phyloP scores from a whole-genome alignment of 2,329 filamentous ascomycete species.

The Botrytis pseudocinerea region DNA sequence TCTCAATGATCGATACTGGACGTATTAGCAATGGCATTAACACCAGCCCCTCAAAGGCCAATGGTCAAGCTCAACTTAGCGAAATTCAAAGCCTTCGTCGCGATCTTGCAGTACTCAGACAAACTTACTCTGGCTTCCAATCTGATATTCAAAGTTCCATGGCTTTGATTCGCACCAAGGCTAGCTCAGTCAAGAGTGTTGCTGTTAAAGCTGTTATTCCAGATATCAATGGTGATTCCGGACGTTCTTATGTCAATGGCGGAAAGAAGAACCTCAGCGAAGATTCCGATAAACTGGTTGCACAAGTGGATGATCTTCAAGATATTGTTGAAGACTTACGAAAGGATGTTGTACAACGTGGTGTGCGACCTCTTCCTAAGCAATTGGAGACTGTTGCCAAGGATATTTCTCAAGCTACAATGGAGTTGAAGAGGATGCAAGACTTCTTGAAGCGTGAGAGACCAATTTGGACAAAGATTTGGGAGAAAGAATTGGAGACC shows the following conservation, averaged over 20 bases:
- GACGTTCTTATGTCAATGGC: slow-evolving; percentile 78
- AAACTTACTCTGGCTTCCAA: slow-evolving; percentile 90
- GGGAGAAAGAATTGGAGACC: slow-evolving; percentile 95
- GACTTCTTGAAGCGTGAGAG: slow-evolving; percentile 91
- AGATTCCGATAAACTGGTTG: slow-evolving; percentile 88
- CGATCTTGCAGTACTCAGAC: slow-evolving; percentile 86
- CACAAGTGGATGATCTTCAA: slow-evolving; percentile 93
- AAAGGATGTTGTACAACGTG: slow-evolving; percentile 92
- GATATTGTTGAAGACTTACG: slow-evolving; percentile 94
- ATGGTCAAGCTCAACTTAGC: slow-evolving; percentile 60
- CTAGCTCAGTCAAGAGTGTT: slow-evolving; percentile 73
- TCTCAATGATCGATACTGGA: slow-evolving; percentile 35
- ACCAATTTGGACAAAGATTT: slow-evolving; percentile 97
- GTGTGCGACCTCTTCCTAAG: slow-evolving; percentile 84
- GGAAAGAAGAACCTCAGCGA: slow-evolving; percentile 85
- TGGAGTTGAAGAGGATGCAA: slow-evolving; percentile 91
- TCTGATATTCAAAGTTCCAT: slow-evolving; percentile 87
- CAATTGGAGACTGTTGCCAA: slow-evolving; percentile 88
- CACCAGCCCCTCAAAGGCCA: slow-evolving; percentile 37
- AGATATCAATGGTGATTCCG: slow-evolving; percentile 72
- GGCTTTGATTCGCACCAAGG: slow-evolving; percentile 78
- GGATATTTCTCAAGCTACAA: slow-evolving; percentile 77
- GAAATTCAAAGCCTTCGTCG: slow-evolving; percentile 82
- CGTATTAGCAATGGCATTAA: slow-evolving; percentile 32
- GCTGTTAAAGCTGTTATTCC: slow-evolving; percentile 72